A percentile compares a stretch with the other conserved stretches of the same genome.
Evolutionary conservation across 495 filamentous ascomycete genomes (phyloP).

Genomic region (Neurospora sp.): DNA sequence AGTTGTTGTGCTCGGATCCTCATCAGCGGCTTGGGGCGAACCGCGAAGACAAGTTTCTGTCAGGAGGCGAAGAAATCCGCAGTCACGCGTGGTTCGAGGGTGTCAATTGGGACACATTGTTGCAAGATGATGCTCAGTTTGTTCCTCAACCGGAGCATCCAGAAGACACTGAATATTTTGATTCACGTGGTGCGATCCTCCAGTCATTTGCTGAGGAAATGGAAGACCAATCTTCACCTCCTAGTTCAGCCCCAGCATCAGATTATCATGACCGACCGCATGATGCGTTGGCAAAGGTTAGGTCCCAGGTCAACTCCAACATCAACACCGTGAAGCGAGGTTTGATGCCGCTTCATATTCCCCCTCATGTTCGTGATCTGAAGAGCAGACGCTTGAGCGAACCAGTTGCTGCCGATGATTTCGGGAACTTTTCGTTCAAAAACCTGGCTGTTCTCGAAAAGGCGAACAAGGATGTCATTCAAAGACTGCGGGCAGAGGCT

Average conservation of each 20-base stretch:
- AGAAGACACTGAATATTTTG: conserved; percentile 97
- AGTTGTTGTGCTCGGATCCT: conserved; percentile 73
- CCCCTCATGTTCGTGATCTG: conserved; percentile 83
- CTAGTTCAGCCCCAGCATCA: conserved; percentile 48
- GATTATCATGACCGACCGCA: conserved; percentile 82
- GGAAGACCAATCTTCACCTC: conserved; percentile 76
- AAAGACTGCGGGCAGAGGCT: conserved; percentile 85
- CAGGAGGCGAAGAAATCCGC: conserved; percentile 83
- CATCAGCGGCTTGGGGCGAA: conserved; percentile 75
- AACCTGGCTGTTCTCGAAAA: conserved; percentile 94
- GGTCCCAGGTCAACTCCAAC: conserved; percentile 80
- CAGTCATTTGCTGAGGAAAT: conserved; percentile 87
- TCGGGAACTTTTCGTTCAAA: conserved; percentile 94
- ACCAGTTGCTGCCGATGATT: conserved; percentile 79
- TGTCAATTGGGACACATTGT: conserved; percentile 78
- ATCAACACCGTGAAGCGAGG: conserved; percentile 72
- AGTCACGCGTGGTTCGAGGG: conserved; percentile 81
- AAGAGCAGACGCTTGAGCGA: conserved; percentile 85
- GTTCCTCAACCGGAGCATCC: conserved; percentile 89
- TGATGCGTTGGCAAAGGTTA: conserved; percentile 84
- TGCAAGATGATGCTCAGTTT: conserved; percentile 90
- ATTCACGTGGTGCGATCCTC: conserved; percentile 78
- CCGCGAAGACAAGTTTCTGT: conserved; percentile 61
- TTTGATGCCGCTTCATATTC: conserved; percentile 90
- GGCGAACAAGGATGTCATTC: conserved; percentile 96